Conservation (phyloP, 2,329 filamentous ascomycete species). For the Ophiocordyceps camponoti-saundersi region DNA sequence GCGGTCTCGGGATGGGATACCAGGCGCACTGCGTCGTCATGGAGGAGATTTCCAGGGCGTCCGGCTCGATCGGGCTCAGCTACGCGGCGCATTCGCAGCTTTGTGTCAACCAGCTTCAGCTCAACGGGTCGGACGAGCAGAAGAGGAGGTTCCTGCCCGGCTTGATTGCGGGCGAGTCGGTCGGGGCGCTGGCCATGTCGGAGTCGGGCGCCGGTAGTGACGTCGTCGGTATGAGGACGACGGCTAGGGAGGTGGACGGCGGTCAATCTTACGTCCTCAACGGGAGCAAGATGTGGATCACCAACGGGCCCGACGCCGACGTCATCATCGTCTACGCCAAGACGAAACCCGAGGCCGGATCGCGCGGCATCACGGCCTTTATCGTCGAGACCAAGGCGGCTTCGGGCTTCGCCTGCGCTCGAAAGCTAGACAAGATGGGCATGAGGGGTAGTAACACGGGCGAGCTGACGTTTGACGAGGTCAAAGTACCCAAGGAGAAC, state of each 20-base stretch:
- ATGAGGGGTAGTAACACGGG: conserved; percentile 97
- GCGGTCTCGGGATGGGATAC: conserved; percentile 82
- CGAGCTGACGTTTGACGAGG: conserved; percentile 77
- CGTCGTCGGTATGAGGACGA: conserved; percentile 89
- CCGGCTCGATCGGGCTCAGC: conserved; percentile 68
- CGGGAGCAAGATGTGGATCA: conserved; percentile 99
- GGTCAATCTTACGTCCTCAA: conserved; percentile 56
- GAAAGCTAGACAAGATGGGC: conserved; percentile 93
- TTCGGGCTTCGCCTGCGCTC: conserved; percentile 67
- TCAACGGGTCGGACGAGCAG: conserved; percentile 69
- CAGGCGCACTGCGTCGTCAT: conserved; percentile 92
- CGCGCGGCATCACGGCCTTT: conserved; percentile 91
- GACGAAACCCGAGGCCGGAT: conserved; percentile 61
- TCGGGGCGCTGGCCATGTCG: conserved; percentile 89
- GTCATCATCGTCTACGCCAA: conserved; percentile 93
- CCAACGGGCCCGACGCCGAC: conserved; percentile 91
- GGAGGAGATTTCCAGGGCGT: conserved; percentile 85
- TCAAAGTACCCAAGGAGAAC: conserved; percentile 75
- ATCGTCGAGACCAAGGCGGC: conserved; percentile 52
- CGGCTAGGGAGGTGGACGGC: conserved; percentile 63
- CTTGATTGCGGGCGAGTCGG: conserved; percentile 60
- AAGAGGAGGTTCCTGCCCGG: conserved; percentile 67
- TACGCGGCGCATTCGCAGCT: conserved; percentile 94
- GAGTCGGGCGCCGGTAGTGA: conserved; percentile 84
- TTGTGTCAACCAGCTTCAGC: conserved; percentile 87